Evolutionary conservation across 257 asterid genomes (phyloP).

Genomic region (Agastache rugosa): DNA sequence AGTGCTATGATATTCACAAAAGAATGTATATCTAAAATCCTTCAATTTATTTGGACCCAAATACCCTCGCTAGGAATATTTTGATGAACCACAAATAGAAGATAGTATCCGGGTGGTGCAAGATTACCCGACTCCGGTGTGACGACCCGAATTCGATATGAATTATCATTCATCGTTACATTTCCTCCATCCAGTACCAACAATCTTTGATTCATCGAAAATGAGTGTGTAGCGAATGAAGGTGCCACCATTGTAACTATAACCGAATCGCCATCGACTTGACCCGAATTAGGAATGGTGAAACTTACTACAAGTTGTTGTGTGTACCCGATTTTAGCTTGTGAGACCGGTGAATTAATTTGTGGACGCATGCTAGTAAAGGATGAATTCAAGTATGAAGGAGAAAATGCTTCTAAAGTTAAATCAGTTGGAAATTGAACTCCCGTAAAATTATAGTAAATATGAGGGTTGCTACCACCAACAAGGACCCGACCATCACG

Average conservation of each 20-base stretch:
- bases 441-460: conserved; percentile 37
- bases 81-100: conserved; percentile 49
- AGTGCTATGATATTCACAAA: conserved; percentile 29
- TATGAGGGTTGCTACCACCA: conserved; percentile 55
- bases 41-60: conserved; percentile 48
- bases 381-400: conserved; percentile 39
- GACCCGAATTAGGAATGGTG: conserved; percentile 25
- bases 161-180: conserved; percentile 12
- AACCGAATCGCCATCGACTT: conserved; percentile 8
- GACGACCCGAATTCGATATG: conserved; percentile 30
- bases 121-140: conserved; percentile 40
- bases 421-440: conserved; percentile 51
- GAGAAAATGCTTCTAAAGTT: conserved; percentile 51
- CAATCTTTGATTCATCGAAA: conserved; percentile 59
- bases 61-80: conserved; percentile 56
- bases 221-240: conserved; percentile 52
- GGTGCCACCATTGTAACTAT: conserved; percentile 51
- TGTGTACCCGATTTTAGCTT: conserved; percentile 33
- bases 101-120: conserved; percentile 57
- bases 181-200: conserved; percentile 36
- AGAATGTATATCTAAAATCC: not conserved
- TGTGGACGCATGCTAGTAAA: conserved; percentile 35
- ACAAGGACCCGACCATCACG: conserved; percentile 57
- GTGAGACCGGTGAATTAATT: conserved; percentile 42
- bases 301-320: conserved; percentile 37